These are phyloP conservation scores for Pezicula neosporulosa DNA, from an alignment of 2,329 filamentous ascomycete genomes.

Conservation along the genomic window DNA sequence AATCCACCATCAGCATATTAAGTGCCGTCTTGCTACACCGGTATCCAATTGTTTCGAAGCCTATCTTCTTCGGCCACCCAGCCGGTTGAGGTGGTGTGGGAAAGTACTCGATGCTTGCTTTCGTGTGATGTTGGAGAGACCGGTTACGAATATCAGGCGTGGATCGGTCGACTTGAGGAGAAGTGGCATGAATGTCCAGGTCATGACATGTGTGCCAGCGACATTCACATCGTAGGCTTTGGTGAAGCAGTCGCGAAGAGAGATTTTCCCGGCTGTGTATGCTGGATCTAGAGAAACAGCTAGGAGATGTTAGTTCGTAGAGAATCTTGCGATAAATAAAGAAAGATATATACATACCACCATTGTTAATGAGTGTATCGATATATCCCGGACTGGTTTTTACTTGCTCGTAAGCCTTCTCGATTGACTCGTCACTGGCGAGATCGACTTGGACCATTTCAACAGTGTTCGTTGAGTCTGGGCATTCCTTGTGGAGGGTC, in stretches of 20 bases:
- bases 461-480: constrained; percentile 21
- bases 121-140: constrained; percentile 31
- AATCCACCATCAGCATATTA: constrained; percentile 48
- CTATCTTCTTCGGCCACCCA: constrained; percentile 38
- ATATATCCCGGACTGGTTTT: constrained; percentile 10
- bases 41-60: constrained; percentile 30
- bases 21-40: constrained; percentile 39
- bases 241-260: constrained; percentile 21
- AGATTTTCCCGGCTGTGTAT: constrained; percentile 21
- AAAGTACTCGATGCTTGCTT: constrained; percentile 20
- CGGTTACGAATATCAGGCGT: constrained; percentile 43
- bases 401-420: constrained; percentile 15
- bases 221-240: constrained; percentile 30
- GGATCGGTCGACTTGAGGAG: constrained; percentile 39
- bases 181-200: constrained; percentile 29
- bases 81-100: constrained; percentile 15
- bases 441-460: constrained; percentile 17
- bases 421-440: constrained; percentile 17
- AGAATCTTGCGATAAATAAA: background rate
- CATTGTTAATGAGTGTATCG: constrained; percentile 20
- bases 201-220: constrained; percentile 24
- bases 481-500: constrained; percentile 29
- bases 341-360: constrained; percentile 10
- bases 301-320: constrained; percentile 4
- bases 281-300: constrained; percentile 27